These are phyloP conservation scores for Colletotrichum lupini DNA, from an alignment of 2,329 filamentous ascomycete genomes.

Conservation along the genomic window DNA sequence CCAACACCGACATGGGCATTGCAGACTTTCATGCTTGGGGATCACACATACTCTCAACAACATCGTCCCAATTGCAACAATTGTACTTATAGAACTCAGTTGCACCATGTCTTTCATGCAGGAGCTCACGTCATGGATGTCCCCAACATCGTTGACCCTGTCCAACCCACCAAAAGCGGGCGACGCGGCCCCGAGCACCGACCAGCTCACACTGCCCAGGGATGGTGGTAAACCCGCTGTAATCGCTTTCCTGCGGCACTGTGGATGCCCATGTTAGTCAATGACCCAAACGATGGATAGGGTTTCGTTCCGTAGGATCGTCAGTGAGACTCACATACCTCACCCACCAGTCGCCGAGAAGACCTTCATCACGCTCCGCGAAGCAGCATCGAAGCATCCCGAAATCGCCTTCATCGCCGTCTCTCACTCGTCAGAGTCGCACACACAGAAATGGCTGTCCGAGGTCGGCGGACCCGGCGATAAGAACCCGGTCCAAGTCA, in stretches of 20 bases:
- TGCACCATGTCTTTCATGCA: constrained; percentile 17
- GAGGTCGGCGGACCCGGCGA: constrained; percentile 67
- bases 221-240: constrained; percentile 67
- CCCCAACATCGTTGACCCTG: constrained; percentile 1
- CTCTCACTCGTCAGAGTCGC: constrained; percentile 65
- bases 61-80: background rate
- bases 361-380: constrained; percentile 66
- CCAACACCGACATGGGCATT: background rate
- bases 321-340: background rate
- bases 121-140: constrained; percentile 19
- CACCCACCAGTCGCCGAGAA: constrained; percentile 72
- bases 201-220: constrained; percentile 57
- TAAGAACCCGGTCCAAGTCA: constrained; percentile 55
- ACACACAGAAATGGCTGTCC: constrained; percentile 68
- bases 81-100: background rate
- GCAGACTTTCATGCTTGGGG: background rate
- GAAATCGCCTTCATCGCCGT: constrained; percentile 69
- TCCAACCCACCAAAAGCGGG: background rate
- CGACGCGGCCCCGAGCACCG: background rate
- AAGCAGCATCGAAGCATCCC: constrained; percentile 60
- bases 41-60: background rate
- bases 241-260: constrained; percentile 77
- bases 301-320: background rate
- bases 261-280: constrained; percentile 76
- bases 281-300: background rate